Evolutionary conservation across 192 early-diverging fungal genomes (phyloP).

Genomic region (Podila verticillata): DNA sequence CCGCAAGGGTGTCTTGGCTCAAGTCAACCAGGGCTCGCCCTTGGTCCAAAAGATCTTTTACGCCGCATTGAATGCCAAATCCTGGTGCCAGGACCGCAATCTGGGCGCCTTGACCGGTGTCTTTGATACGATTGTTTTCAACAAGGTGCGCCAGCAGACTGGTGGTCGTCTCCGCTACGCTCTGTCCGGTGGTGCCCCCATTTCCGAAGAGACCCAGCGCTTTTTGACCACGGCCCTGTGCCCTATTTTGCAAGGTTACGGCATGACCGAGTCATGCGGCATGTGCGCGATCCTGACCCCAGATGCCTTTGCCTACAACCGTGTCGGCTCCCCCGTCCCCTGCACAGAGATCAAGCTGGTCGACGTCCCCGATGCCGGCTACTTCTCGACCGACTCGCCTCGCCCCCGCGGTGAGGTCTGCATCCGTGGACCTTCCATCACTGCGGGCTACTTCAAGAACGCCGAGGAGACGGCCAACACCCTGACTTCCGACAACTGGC

Average conservation of each 20-base stretch:
- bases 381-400: slow-evolving; percentile 61
- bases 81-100: slow-evolving; percentile 58
- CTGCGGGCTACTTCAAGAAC: slow-evolving; percentile 78
- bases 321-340: slow-evolving; percentile 79
- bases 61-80: slow-evolving; percentile 75
- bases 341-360: slow-evolving; percentile 81
- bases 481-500: slow-evolving; percentile 78
- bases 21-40: slow-evolving; percentile 60
- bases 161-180: slow-evolving; percentile 85
- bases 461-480: slow-evolving; percentile 64
- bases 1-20: slow-evolving; percentile 80
- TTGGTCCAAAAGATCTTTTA: slow-evolving; percentile 72
- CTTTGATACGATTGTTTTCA: slow-evolving; percentile 81
- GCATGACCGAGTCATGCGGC: slow-evolving; percentile 81
- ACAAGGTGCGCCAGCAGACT: slow-evolving; percentile 77
- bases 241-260: slow-evolving; percentile 86
- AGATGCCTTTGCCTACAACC: slow-evolving; percentile 59
- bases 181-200: slow-evolving; percentile 86
- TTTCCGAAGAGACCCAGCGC: slow-evolving; percentile 83
- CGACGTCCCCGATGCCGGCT: slow-evolving; percentile 66
- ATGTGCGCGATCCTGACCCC: slow-evolving; percentile 73
- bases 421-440: slow-evolving; percentile 79
- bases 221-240: slow-evolving; percentile 80
- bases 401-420: slow-evolving; percentile 82
- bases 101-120: slow-evolving; percentile 65